Conservation (phyloP, 352 stramenopile species). For the Phytophthora citrophthora region DNA sequence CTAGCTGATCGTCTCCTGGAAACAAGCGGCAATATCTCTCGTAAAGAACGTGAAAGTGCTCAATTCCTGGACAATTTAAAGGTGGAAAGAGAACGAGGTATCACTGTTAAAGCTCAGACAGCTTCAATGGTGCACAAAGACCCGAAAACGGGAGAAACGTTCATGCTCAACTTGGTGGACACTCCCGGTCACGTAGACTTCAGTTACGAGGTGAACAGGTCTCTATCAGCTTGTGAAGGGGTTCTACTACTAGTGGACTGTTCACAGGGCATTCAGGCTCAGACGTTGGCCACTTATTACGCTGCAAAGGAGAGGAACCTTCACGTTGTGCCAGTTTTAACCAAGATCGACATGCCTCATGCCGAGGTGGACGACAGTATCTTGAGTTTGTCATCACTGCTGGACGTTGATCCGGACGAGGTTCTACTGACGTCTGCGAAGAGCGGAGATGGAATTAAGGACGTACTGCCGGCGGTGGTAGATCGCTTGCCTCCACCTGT, state of each 20-base stretch:
- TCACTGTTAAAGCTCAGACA: conserved; percentile 99
- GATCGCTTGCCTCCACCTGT: conserved; percentile 74
- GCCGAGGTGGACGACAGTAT: conserved; percentile 93
- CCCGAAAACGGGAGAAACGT: conserved; percentile 64
- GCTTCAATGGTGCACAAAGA: conserved; percentile 95
- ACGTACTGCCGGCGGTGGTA: conserved; percentile 87
- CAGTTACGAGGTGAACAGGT: conserved; percentile 97
- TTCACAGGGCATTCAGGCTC: conserved; percentile 97
- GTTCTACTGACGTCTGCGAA: conserved; percentile 97
- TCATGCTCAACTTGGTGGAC: conserved; percentile 98
- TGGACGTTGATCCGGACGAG: conserved; percentile 94
- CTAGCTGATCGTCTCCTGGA: conserved; percentile 93
- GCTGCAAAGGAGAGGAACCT: conserved; percentile 96
- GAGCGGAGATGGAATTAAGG: conserved; percentile 89
- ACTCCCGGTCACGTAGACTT: conserved; percentile 99
- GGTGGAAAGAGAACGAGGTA: conserved; percentile 96
- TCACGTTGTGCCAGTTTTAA: conserved; percentile 96
- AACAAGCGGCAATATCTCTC: conserved; percentile 89
- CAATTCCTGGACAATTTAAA: conserved; percentile 94
- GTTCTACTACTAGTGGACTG: conserved; percentile 98
- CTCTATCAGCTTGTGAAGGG: conserved; percentile 96
- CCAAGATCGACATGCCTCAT: conserved; percentile 98
- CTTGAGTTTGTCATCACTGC: conserved; percentile 73
- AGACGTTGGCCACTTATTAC: conserved; percentile 98
- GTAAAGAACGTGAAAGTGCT: conserved; percentile 81